These are phyloP conservation scores for Xerocomus minutiporus DNA, from an alignment of 1,284 basidiomycete genomes.

Conservation along the genomic window DNA sequence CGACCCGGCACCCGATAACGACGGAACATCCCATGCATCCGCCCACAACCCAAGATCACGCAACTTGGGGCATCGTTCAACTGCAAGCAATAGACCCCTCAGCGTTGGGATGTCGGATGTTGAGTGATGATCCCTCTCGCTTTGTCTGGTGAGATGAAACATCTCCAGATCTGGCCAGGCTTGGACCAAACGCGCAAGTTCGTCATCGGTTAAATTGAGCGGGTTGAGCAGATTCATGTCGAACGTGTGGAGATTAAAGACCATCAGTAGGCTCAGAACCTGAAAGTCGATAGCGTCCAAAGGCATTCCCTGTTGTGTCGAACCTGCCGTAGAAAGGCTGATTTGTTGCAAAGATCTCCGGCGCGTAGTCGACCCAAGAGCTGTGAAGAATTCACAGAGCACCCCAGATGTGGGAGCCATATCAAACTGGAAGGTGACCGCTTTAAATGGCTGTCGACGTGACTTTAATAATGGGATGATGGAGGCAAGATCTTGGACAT, in stretches of 20 bases:
- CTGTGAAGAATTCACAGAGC: conserved; percentile 4
- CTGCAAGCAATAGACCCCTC: conserved; percentile 10
- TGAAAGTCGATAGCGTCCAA: conserved; percentile 1
- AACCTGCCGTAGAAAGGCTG: background rate
- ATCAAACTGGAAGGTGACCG: background rate
- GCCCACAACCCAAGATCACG: conserved; percentile 1
- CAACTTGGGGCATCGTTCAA: conserved; percentile 13
- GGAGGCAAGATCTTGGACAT: background rate
- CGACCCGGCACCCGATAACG: conserved; percentile 5
- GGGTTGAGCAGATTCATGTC: background rate
- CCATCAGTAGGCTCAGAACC: conserved; percentile 3
- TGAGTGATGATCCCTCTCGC: background rate
- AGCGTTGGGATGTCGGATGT: conserved; percentile 6
- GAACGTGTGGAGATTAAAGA: conserved; percentile 3
- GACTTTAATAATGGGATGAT: conserved; percentile 6
- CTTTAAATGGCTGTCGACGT: conserved; percentile 7
- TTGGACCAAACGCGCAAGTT: conserved; percentile 6
- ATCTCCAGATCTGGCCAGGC: conserved; percentile 15
- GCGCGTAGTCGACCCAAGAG: conserved; percentile 8
- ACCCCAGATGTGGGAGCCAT: background rate
- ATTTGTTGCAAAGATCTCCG: conserved; percentile 1
- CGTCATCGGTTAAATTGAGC: conserved; percentile 14
- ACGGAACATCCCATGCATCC: conserved; percentile 6
- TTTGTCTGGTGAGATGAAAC: background rate
- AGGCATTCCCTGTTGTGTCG: background rate